Evolutionary conservation across 805 yeast species (phyloP), one percentile per base, ranked within the genome.

Genomic region (Metschnikowia santaceciliae): DNA sequence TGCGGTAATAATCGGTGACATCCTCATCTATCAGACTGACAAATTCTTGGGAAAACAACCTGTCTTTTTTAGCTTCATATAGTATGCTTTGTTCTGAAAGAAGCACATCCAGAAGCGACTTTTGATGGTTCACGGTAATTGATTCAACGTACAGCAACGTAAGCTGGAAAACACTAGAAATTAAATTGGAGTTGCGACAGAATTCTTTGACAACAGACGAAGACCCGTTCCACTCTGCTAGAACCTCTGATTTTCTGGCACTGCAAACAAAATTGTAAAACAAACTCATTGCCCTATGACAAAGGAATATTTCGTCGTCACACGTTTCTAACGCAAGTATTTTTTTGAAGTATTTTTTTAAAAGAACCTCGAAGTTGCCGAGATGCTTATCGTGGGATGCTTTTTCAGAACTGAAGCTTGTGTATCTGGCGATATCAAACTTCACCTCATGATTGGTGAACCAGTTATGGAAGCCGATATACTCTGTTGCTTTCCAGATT

Each of bases 381-480:
- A 42, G 20, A 8, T 5, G 22, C 32, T 42, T 20, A 20, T 15
- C 17, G 14, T 15, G 15, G n/a, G 17, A 26, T 23, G 14, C 32
- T 15, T 10, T 6, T 34, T 32, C 38, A 14, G 32, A 33, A 32
- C 32, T 22, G 17, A 45, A 42, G 4, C 30, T 22, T 8, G 36
- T 4, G 41, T 47, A 55, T 11, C 32, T 20, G 33, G 32, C 20
- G 23, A 22, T 32, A 3, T 49, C 53, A 30, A 58, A 53, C 2
- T 11, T 14, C 5, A 59, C 50, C 3, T 10, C 23, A n/a, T 49
- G 49, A n/a, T 50, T 55, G n/a, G 61, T 64, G 34, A 68, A 54
- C 75, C 76, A 72, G 47, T 62, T 54, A 36, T 61, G 63, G 49
- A 66, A 69, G 1, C 75, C 75, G 36, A 71, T 54, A 19, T 63